Evolutionary conservation across 305 asterid species (phyloP).

Genomic region (Solanum hybrid): DNA sequence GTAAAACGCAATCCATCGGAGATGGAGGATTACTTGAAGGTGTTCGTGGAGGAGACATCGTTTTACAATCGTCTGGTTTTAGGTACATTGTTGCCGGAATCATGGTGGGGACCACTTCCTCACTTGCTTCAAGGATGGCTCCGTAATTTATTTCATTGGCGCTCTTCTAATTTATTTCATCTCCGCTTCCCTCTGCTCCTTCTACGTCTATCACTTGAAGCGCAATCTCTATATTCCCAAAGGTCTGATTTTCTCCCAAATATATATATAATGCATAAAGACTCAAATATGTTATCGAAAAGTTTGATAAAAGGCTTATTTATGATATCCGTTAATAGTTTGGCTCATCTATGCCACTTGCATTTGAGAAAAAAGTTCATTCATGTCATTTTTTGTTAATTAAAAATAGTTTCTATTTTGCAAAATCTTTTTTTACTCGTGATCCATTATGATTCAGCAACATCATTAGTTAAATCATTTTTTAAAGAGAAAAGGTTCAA

Average conservation of each 20-base stretch:
- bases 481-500: too few relatives aligned
- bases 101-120: slow-evolving; percentile 47
- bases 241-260: slow-evolving; percentile 25
- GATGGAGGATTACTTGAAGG: slow-evolving; percentile 47
- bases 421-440: too few relatives aligned
- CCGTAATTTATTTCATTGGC: slow-evolving; percentile 49
- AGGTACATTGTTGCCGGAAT: slow-evolving; percentile 50
- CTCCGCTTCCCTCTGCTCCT: slow-evolving; percentile 67
- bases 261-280: too few relatives aligned
- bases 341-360: too few relatives aligned
- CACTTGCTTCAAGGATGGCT: slow-evolving; percentile 72
- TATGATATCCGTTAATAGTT: too few relatives aligned
- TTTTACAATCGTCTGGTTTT: slow-evolving; percentile 75
- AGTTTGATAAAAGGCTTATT: not conserved
- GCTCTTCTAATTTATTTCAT: slow-evolving; percentile 54
- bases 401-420: too few relatives aligned
- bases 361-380: too few relatives aligned
- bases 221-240: slow-evolving; percentile 60
- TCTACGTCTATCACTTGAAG: slow-evolving; percentile 66
- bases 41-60: slow-evolving; percentile 70
- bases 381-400: too few relatives aligned
- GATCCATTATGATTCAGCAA: too few relatives aligned
- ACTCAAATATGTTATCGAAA: too few relatives aligned
- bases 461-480: too few relatives aligned
- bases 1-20: not conserved